phyloP scores from a whole-genome alignment of 2,329 filamentous ascomycete genomes.

The Aspergillus awamori region DNA sequence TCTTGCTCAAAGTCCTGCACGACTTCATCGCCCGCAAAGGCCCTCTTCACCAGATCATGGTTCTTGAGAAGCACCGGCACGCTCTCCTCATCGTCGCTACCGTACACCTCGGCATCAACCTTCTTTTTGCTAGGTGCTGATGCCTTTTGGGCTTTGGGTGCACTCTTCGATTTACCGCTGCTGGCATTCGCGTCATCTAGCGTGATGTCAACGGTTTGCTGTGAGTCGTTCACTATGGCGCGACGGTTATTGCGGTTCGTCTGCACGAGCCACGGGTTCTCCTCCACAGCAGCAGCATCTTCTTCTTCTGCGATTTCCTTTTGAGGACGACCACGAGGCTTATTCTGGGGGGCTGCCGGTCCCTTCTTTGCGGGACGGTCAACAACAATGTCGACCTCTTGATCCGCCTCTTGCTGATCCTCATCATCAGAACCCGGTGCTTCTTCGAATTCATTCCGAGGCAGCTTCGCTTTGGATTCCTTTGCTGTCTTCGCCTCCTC shows the following conservation, averaged over 20 bases:
- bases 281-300: conserved; percentile 28
- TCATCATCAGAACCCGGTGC: conserved; percentile 55
- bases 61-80: conserved; percentile 52
- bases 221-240: conserved; percentile 27
- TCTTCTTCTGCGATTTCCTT: conserved; percentile 21
- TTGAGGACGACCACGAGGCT: conserved; percentile 21
- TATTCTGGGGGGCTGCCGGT: conserved; percentile 21
- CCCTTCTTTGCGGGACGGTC: conserved; percentile 26
- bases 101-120: conserved; percentile 44
- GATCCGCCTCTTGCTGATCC: conserved; percentile 25
- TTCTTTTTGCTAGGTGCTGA: conserved; percentile 18
- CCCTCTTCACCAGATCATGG: conserved; percentile 72
- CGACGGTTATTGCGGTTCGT: conserved; percentile 39
- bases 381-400: conserved; percentile 42
- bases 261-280: conserved; percentile 44
- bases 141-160: conserved; percentile 27
- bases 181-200: conserved; percentile 29
- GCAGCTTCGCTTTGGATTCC: conserved; percentile 29
- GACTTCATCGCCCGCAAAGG: conserved; percentile 87
- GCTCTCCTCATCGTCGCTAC: conserved; percentile 46
- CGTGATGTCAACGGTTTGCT: conserved; percentile 38
- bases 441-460: conserved; percentile 65
- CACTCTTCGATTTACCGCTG: conserved; percentile 17
- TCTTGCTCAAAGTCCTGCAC: conserved; percentile 78
- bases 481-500: conserved; percentile 33